Evolutionary conservation across 306 rosid species (phyloP).

Genomic region (Betula pendula): DNA sequence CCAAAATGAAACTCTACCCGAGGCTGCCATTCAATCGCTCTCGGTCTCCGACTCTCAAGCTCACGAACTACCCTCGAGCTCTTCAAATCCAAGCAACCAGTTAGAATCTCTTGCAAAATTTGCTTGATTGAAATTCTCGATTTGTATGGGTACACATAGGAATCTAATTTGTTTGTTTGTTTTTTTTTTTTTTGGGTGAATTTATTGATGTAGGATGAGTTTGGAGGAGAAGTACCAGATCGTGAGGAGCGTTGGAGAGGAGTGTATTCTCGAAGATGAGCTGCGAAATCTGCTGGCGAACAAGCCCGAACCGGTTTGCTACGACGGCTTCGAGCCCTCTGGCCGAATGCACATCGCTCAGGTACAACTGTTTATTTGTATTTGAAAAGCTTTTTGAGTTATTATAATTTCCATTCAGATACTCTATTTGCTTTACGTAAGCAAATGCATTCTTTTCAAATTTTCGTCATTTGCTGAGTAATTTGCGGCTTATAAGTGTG

Average conservation of each 20-base stretch:
- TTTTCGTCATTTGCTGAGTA: too few species aligned
- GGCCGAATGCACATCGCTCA: conserved; percentile 98
- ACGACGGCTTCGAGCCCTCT: conserved; percentile 91
- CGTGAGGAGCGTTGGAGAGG: conserved; percentile 78
- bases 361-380: conserved; percentile 32
- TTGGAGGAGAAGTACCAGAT: conserved; percentile 55
- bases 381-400: not conserved
- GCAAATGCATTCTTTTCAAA: not conserved
- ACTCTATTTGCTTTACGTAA: not conserved
- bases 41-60: conserved; percentile 33
- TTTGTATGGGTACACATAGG: not conserved
- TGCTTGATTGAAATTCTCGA: not conserved
- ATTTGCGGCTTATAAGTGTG: not conserved
- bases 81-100: conserved; percentile 37
- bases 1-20: conserved; percentile 20
- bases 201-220: conserved; percentile 37
- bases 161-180: not conserved
- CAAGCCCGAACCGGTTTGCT: conserved; percentile 75
- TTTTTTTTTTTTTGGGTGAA: not conserved
- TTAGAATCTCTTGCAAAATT: conserved; percentile 12
- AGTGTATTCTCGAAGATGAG: conserved; percentile 85
- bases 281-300: conserved; percentile 61
- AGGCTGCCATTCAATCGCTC: conserved; percentile 40
- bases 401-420: not conserved
- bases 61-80: conserved; percentile 17